Evolutionary conservation across 2,329 filamentous ascomycete genomes (phyloP), one percentile per base, ranked within the genome.

Genomic region (Ambrosiella xylebori): DNA sequence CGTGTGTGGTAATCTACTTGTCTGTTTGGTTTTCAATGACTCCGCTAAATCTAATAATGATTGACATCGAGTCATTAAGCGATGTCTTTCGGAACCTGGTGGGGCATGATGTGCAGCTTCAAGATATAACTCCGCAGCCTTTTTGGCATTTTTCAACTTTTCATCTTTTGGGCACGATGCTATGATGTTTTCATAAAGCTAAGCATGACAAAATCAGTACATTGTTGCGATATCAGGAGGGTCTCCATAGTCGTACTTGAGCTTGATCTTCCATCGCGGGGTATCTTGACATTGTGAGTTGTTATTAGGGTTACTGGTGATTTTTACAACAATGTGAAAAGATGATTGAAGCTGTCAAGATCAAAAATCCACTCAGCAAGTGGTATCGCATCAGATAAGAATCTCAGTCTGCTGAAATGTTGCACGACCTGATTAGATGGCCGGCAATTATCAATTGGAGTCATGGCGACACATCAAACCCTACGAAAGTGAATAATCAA

Each of bases 41-140:
- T 95, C 89, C 2, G 88, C 90, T 61, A 77, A 73, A 3, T 75
- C 77, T 61, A 95, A 77, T 54, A 94, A 73, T 55, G 82, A 76
- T 64, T 81, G 76, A 69, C 84, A 87, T 71, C 85, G 86, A 53
- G 74, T 70, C 63, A 82, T 80, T 54, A 94, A 71, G n/a, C 79
- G 76, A 47, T 73, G 71, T 63, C 81, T 87, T 59, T 94, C 84
- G 3, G 70, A 68, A n/a, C 79, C 71, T 56, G 71, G 74, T n/a
- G 73, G 69, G 5, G 83, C 77, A 60, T 86, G 73, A 60, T 74
- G 75, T 57, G 87, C 73, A 1, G 87, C 87, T 65, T 80, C 79
- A 81, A 96, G 87, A 64, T 93, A 90, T 55, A 85, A 73, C 67
- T 96, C 88, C 19, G 83, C 85, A 3, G 86, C 86, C 62, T 77